Conservation (phyloP, 176 grass and related monocot species). For the Pontederia crassipes region DNA sequence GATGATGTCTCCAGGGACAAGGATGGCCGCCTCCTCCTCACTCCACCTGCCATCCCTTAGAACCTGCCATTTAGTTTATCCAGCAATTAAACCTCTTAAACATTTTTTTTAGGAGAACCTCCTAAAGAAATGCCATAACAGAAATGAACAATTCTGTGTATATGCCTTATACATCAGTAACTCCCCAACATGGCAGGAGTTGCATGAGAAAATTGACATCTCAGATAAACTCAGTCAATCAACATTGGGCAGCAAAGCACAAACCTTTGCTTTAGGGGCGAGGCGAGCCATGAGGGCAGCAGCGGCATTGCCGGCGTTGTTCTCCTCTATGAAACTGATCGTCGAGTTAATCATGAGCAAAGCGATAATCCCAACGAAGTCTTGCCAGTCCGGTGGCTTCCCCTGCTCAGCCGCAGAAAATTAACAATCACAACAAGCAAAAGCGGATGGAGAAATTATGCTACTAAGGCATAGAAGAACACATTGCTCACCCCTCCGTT, state of each 20-base stretch:
- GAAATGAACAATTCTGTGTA: too few species aligned
- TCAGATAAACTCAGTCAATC: not conserved
- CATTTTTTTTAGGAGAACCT: not conserved
- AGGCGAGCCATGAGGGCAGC: constrained; percentile 83
- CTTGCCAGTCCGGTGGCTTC: constrained; percentile 85
- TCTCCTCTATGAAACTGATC: constrained; percentile 86
- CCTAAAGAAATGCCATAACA: not conserved
- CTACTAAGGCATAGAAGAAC: not conserved
- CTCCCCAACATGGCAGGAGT: not conserved
- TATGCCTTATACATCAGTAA: too few species aligned
- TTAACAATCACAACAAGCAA: not conserved
- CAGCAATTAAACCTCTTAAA: too few species aligned
- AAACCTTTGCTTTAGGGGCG: constrained; percentile 80
- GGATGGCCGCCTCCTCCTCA: constrained; percentile 44
- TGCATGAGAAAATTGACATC: not conserved
- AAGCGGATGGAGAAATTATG: not conserved
- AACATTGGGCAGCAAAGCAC: not conserved
- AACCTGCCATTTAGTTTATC: constrained; percentile 28
- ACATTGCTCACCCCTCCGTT: constrained; percentile 52
- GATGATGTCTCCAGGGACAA: constrained; percentile 61
- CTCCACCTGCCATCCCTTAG: constrained; percentile 70
- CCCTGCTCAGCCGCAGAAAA: constrained; percentile 30
- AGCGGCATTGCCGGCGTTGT: constrained; percentile 80
- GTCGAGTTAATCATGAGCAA: constrained; percentile 89
- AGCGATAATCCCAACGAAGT: constrained; percentile 78